Evolutionary conservation across 2,329 filamentous ascomycete species (phyloP).

Genomic region (Cladosporium sp.): DNA sequence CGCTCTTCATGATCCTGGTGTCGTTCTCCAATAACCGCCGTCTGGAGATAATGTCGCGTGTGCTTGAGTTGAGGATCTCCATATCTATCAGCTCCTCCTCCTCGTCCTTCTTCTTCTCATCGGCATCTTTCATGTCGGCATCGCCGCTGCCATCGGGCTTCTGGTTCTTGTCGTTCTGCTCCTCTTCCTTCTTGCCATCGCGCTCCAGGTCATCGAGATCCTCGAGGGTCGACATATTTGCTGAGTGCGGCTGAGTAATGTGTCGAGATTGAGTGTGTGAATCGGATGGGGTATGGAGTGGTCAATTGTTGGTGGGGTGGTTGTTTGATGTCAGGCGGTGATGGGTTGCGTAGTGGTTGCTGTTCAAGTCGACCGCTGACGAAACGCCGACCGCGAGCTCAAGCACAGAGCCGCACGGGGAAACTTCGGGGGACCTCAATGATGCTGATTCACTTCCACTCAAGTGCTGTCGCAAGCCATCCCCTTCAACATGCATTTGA

Average conservation of each 20-base stretch:
- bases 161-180: constrained; percentile 57
- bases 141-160: constrained; percentile 61
- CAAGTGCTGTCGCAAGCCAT: too few species aligned
- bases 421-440: neutral
- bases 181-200: constrained; percentile 70
- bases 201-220: constrained; percentile 88
- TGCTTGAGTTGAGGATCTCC: constrained; percentile 89
- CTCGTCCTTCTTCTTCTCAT: constrained; percentile 60
- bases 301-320: neutral
- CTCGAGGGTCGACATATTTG: constrained; percentile 82
- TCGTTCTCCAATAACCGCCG: constrained; percentile 95
- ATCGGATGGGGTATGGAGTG: neutral
- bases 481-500: too few species aligned
- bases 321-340: constrained; percentile 12
- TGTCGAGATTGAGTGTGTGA: neutral
- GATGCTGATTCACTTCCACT: neutral
- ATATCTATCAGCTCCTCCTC: constrained; percentile 86
- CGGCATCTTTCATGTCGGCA: constrained; percentile 86
- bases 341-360: constrained; percentile 15
- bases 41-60: constrained; percentile 90
- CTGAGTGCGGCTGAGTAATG: constrained; percentile 5
- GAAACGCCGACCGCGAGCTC: constrained; percentile 10
- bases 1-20: constrained; percentile 97
- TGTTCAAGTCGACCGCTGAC: constrained; percentile 15
- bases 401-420: neutral